These are phyloP conservation scores for Suillus subluteus DNA, from an alignment of 768 basidiomycete genomes.

Conservation along the genomic window DNA sequence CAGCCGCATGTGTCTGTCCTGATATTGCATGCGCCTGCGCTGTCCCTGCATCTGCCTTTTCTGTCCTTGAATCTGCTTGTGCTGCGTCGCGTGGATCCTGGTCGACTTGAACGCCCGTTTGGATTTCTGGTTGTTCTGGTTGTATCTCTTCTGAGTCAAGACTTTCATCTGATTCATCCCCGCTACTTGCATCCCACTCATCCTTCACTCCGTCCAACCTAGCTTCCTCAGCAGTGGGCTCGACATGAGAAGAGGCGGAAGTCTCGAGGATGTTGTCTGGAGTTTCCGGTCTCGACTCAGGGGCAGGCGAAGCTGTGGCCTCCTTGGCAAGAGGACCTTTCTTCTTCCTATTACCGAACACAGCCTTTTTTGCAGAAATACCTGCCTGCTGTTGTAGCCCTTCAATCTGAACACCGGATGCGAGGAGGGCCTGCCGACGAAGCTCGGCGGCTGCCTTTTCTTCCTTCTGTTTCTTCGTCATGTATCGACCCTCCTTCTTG, in stretches of 20 bases:
- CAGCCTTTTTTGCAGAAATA: slow-evolving; percentile 66
- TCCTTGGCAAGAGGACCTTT: slow-evolving; percentile 58
- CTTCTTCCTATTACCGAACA: slow-evolving; percentile 86
- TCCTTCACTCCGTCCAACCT: slow-evolving; percentile 44
- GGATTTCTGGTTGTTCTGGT: neutral
- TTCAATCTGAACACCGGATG: slow-evolving; percentile 88
- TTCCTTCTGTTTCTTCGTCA: slow-evolving; percentile 98
- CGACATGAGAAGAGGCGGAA: slow-evolving; percentile 36
- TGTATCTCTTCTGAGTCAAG: slow-evolving; percentile 33
- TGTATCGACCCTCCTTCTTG: slow-evolving; percentile 90
- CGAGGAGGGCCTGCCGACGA: slow-evolving; percentile 86
- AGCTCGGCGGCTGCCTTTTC: slow-evolving; percentile 90
- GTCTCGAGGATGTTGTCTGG: slow-evolving; percentile 30
- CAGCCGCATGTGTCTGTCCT: slow-evolving; percentile 80
- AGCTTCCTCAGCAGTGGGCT: slow-evolving; percentile 35
- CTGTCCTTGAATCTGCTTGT: neutral
- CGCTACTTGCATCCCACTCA: slow-evolving; percentile 57
- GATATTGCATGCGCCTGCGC: slow-evolving; percentile 26
- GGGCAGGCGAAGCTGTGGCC: slow-evolving; percentile 45
- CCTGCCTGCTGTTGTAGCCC: slow-evolving; percentile 70
- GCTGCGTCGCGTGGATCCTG: too few species aligned
- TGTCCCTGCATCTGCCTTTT: neutral
- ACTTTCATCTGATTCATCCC: slow-evolving; percentile 48
- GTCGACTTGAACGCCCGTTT: neutral
- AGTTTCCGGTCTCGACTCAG: slow-evolving; percentile 57